Evolutionary conservation across 768 basidiomycete species (phyloP).

Genomic region (Tremella fuciformis): DNA sequence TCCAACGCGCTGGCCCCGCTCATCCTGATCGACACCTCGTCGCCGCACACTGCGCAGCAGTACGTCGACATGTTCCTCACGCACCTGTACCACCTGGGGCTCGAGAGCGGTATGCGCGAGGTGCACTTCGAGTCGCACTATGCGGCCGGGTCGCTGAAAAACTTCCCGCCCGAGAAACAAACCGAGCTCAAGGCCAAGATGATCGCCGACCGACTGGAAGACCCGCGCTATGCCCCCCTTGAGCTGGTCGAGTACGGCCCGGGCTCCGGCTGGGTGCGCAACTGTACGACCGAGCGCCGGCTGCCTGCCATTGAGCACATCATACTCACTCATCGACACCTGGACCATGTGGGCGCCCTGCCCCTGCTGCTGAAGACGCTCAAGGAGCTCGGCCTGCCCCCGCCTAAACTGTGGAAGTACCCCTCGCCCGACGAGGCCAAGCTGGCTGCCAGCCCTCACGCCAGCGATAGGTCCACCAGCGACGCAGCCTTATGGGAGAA

Average conservation of each 20-base stretch:
- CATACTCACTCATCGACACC: conserved; percentile 85
- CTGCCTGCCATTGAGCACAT: conserved; percentile 75
- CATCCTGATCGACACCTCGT: conserved; percentile 49
- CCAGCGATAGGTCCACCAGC: conserved; percentile 29
- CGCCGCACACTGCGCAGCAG: conserved; percentile 38
- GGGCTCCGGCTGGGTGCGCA: conserved; percentile 19
- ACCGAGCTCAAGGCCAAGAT: conserved; percentile 26
- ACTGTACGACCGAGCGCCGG: not conserved
- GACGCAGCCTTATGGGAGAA: conserved; percentile 35
- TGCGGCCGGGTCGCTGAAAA: conserved; percentile 19
- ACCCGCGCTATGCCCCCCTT: conserved; percentile 21
- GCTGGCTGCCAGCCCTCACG: conserved; percentile 19
- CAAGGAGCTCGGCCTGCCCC: conserved; percentile 57
- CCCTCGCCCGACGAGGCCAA: conserved; percentile 35
- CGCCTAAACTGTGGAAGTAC: conserved; percentile 53
- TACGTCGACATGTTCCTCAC: conserved; percentile 39
- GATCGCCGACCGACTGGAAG: conserved; percentile 14
- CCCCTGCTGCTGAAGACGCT: conserved; percentile 68
- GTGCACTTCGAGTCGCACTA: conserved; percentile 34
- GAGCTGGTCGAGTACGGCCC: conserved; percentile 36
- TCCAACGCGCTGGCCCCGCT: conserved; percentile 36
- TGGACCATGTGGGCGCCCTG: conserved; percentile 79
- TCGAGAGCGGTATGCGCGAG: conserved; percentile 39
- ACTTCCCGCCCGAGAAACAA: conserved; percentile 22
- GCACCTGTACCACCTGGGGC: conserved; percentile 41